Base-by-base conservation (phyloP, 345 rosid genomes). In the Camelina neglecta region DNA sequence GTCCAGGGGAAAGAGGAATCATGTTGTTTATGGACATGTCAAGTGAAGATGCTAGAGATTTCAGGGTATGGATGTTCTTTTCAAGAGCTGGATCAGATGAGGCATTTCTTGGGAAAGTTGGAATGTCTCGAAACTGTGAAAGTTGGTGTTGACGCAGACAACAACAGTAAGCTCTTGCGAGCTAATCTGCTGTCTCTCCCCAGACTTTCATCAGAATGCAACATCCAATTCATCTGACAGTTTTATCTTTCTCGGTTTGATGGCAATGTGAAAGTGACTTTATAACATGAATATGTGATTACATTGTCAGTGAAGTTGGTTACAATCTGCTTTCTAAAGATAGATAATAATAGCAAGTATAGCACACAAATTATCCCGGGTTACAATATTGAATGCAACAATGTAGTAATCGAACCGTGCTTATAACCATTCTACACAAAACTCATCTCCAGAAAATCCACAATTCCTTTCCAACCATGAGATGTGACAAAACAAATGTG, bases 401-500 rank as follows among this genome's bases (percentile, higher is more conserved):
- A 45, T 13, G 49, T 45, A 45, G 50, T 13, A 15, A 47, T 47
- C 20, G n/a, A 47, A n/a, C 18, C 50, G 9, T 47, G 50, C 50
- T 16, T 47, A 7, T 6, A 47, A 15, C 9, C 21, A 48, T 48
- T 7, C 53, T 48, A n/a, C 53, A 16, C 53, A 48, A 16, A 48
- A 35, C 38, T 6, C 38, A 71, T 57, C 79, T 47, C 79, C 81
- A 58, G 75, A 41, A 66, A 63, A 66, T 61, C 67, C 72, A 67
- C 67, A 73, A 29, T 44, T 81, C 45, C 50, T 45, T 45, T 45
- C 50, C 50, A 45, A 45, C 50, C 50, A 45, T 15, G 50, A 31
- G 73, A 71, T 36, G 57, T 77, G 73, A 80, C 85, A 29, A 88
- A 41, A 66, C 60, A 50, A 94, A 82, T 64, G 75, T 76, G 79